These are phyloP conservation scores for Talinum fruticosum DNA, from an alignment of 148 eudicot genomes.

Conservation along the genomic window DNA sequence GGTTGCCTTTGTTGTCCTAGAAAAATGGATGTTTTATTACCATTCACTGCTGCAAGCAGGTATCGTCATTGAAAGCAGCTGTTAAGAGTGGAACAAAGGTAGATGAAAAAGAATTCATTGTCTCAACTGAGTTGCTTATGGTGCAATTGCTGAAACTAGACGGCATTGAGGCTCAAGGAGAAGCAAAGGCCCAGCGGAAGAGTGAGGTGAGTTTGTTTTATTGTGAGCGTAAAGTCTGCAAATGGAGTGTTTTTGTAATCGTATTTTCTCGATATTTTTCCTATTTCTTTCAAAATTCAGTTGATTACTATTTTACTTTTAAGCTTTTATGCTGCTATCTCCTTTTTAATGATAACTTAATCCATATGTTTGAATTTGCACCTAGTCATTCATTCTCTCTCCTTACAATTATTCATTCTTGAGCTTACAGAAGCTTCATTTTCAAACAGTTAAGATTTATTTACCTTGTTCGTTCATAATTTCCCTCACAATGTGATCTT, in stretches of 20 bases:
- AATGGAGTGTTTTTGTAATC: no score
- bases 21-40: constrained; percentile 1
- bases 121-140: constrained; percentile 73
- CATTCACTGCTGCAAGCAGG: constrained; percentile 37
- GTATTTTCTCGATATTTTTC: no score
- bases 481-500: neutral
- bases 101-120: constrained; percentile 55
- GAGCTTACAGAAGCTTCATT: neutral
- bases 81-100: constrained; percentile 58
- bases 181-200: constrained; percentile 67
- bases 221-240: neutral
- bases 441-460: neutral
- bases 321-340: neutral
- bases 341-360: neutral
- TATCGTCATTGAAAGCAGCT: constrained; percentile 51
- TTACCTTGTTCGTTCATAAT: neutral
- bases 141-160: constrained; percentile 78
- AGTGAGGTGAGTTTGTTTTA: constrained; percentile 52
- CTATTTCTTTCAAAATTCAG: neutral
- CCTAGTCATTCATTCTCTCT: neutral
- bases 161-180: constrained; percentile 80
- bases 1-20: neutral
- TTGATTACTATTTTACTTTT: neutral
- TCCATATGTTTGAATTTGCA: neutral
- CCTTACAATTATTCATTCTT: neutral